These are phyloP conservation scores for Phytophthora crassamura DNA, from an alignment of 352 stramenopile genomes.

Conservation along the genomic window DNA sequence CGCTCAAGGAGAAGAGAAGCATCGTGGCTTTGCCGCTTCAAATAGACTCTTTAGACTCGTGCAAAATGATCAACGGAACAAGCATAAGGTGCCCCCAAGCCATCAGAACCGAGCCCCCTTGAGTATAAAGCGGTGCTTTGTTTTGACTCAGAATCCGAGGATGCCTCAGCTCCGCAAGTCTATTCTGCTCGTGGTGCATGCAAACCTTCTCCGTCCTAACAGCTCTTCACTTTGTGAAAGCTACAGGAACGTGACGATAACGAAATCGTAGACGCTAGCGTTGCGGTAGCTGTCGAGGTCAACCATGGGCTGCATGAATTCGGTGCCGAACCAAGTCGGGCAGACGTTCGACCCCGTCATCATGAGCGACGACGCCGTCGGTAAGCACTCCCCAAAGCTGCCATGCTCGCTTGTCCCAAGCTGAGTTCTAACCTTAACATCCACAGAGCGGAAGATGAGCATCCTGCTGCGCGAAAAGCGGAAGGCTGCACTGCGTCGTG, in stretches of 20 bases:
- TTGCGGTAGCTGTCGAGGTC: conserved; percentile 3
- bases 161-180: conserved; percentile 16
- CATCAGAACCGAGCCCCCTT: background rate
- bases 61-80: background rate
- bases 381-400: conserved; percentile 9
- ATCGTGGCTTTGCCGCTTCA: too few species aligned
- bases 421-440: background rate
- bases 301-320: conserved; percentile 71
- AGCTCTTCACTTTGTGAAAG: conserved; percentile 30
- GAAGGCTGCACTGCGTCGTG: conserved; percentile 53
- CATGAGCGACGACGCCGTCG: conserved; percentile 38
- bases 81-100: background rate
- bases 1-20: too few species aligned
- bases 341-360: conserved; percentile 57
- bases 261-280: background rate
- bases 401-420: background rate
- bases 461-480: conserved; percentile 77
- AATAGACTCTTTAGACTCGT: conserved; percentile 16
- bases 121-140: conserved; percentile 8
- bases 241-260: conserved; percentile 13
- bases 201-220: background rate
- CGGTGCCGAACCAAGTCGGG: conserved; percentile 51
- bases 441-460: conserved; percentile 56
- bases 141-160: conserved; percentile 25
- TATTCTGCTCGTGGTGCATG: background rate